Base-by-base conservation (phyloP, 495 filamentous ascomycete species). In the Geopyxis carbonaria region DNA sequence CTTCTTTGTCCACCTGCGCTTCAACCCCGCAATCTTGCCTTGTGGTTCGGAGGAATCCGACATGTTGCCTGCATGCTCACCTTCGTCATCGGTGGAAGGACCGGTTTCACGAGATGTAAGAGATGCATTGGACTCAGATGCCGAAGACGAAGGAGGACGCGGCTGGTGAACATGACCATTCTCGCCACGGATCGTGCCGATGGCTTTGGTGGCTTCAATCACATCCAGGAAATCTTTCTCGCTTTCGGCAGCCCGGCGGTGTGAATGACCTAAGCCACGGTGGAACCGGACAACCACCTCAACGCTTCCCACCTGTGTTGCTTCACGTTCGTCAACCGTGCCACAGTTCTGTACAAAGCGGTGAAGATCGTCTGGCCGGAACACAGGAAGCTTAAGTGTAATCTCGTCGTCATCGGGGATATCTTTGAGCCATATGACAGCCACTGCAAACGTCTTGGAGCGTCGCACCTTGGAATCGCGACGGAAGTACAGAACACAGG, bases 361-460 rank as follows among this genome's bases (percentile, higher is more conserved):
- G 4, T 49, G 32, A 22, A 53, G 34, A 4, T 53, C 36, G 20
- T 39, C 22, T 7, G 50, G 45, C 16, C 46, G 50, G 11, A 37
- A 80, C 10, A 82, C 65, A 21, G 66, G 57, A 4, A 82, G 38
- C 8, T 44, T 57, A 6, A 76, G 53, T 0, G 58, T 65, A 16
- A 61, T 48, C 15, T 72, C 66, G 50, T 76, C 69, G 30, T 75
- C 74, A 29, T 82, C 77, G 0, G 64, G 64, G 0, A 82, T 59
- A 20, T 75, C 69, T 31, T 69, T 66, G 10, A 80, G 62, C 77
- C 78, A 81, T 5, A 80, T 53, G 2, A 78, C 59, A 0, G 67
- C 73, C 34, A 78, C 70, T 0, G 70, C 77, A 0, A 67, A 57
- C 0, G 67, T 72, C 21, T 66, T 67, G 34, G 76, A 70, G 0